Base-by-base conservation (phyloP, 1,139 yeast genomes). In the Suhomyces atakaporum region DNA sequence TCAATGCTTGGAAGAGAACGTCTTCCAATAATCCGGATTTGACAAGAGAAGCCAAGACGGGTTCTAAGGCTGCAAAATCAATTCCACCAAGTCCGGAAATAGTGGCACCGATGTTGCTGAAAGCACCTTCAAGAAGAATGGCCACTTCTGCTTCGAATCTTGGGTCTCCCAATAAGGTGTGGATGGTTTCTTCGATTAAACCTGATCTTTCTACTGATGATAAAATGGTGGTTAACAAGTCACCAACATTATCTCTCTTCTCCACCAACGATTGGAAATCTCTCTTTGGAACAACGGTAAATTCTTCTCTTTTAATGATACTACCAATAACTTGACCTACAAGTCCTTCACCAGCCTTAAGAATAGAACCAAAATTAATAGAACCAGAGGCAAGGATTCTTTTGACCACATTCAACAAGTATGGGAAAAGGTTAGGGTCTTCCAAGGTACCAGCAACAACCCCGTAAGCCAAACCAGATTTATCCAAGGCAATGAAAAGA, bases 161-260 rank as follows among this genome's bases (percentile, higher is more conserved):
- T 4, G 55, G 46, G 44, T 60, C 52, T n/a, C 56, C 49, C 25
- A 64, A 51, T 42, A 64, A 54, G 9, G 53, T 44, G 33, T 45
- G 35, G 26, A 64, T 40, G 23, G 67, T 61, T 26, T 51, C 58
- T 29, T 51, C 55, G 30, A 64, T 36, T 32, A 64, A 50, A 7
- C 63, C 62, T 3, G 67, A 61, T 46, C 58, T 47, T 28, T 53
- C 59, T 35, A 63, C 55, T 2, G 68, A 51, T 1, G 53, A 35
- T 34, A 64, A 53, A 19, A 64, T 51, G n/a, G 69, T 64, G 18
- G 60, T 54, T 19, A 62, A 50, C 42, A 64, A 59, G 36, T 63
- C 66, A 42, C 58, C 62, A 32, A 63, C 47, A 39, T 63, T 63
- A 45, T 60, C 66, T 52, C 69, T 61, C 44, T 52, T 62, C 31